A percentile compares a stretch with the other conserved stretches of the same genome.
These are phyloP conservation scores for Umbelopsis vinacea DNA, from an alignment of 192 early-diverging fungal species.

Conservation along the genomic window DNA sequence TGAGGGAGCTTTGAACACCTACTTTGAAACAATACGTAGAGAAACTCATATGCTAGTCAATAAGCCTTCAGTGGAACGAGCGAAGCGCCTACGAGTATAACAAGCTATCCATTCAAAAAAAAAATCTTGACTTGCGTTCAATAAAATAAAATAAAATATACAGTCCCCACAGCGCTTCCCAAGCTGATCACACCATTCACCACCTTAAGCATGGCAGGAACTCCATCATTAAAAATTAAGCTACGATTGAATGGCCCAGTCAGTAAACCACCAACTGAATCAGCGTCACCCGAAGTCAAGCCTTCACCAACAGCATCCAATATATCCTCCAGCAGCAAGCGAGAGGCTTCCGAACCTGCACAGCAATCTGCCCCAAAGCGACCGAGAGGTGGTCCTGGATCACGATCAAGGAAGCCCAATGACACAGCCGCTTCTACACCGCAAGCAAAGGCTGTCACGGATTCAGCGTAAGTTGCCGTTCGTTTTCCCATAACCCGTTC, in stretches of 20 bases:
- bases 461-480: neutral
- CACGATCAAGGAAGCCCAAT: neutral
- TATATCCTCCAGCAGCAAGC: neutral
- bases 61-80: slow-evolving; percentile 18
- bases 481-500: neutral
- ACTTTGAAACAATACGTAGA: slow-evolving; percentile 22
- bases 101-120: neutral
- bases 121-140: neutral
- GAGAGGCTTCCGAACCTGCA: slow-evolving; percentile 6
- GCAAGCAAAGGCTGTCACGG: neutral
- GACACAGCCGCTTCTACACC: slow-evolving; percentile 10
- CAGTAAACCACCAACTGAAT: neutral
- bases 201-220: slow-evolving; percentile 10
- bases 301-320: slow-evolving; percentile 2
- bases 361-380: slow-evolving; percentile 14
- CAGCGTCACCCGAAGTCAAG: neutral
- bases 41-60: slow-evolving; percentile 11
- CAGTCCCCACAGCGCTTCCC: neutral
- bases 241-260: neutral
- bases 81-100: slow-evolving; percentile 6
- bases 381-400: slow-evolving; percentile 19
- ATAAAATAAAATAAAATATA: too few relatives aligned
- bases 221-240: slow-evolving; percentile 17
- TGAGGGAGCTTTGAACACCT: neutral
- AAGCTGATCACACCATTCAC: neutral